Percentiles rank a stretch among this genome's conserved stretches.
Conservation (phyloP, 73 alveolate species). For the Tetrahymena malaccensis region DNA sequence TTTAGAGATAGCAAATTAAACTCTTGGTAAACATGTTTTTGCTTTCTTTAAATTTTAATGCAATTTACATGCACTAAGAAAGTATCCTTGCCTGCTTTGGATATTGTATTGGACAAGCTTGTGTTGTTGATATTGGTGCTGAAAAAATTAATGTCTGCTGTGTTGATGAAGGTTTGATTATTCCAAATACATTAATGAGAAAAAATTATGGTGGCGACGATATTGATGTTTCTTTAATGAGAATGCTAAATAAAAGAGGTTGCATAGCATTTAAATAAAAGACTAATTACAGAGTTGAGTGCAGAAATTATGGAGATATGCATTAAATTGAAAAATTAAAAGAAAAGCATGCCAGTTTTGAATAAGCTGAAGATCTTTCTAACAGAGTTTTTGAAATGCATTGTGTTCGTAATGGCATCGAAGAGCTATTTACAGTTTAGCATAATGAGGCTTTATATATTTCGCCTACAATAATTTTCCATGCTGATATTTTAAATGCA, state of each 20-base stretch:
- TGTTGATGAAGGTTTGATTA: slow-evolving; percentile 93
- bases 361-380: slow-evolving; percentile 18
- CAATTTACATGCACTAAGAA: slow-evolving; percentile 89
- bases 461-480: slow-evolving; percentile 1
- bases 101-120: slow-evolving; percentile 79
- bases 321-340: slow-evolving; percentile 30
- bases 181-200: slow-evolving; percentile 78
- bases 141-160: slow-evolving; percentile 81
- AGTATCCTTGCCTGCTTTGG: slow-evolving; percentile 95
- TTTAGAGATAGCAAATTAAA: slow-evolving; percentile 67
- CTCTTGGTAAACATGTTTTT: slow-evolving; percentile 70
- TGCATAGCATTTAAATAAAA: slow-evolving; percentile 8
- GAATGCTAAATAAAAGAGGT: slow-evolving; percentile 18
- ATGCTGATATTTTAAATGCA: slow-evolving; percentile 20
- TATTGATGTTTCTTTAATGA: slow-evolving; percentile 59
- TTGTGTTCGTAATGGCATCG: slow-evolving; percentile 8
- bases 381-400: slow-evolving; percentile 20
- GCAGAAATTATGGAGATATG: slow-evolving; percentile 29
- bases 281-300: background rate
- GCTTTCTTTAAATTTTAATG: slow-evolving; percentile 78
- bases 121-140: slow-evolving; percentile 97
- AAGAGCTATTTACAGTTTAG: slow-evolving; percentile 16
- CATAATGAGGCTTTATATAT: slow-evolving; percentile 35
- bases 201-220: slow-evolving; percentile 95
- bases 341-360: slow-evolving; percentile 24